These are phyloP conservation scores for Mucor racemosus DNA, from an alignment of 371 early-diverging fungal genomes.

Conservation along the genomic window DNA sequence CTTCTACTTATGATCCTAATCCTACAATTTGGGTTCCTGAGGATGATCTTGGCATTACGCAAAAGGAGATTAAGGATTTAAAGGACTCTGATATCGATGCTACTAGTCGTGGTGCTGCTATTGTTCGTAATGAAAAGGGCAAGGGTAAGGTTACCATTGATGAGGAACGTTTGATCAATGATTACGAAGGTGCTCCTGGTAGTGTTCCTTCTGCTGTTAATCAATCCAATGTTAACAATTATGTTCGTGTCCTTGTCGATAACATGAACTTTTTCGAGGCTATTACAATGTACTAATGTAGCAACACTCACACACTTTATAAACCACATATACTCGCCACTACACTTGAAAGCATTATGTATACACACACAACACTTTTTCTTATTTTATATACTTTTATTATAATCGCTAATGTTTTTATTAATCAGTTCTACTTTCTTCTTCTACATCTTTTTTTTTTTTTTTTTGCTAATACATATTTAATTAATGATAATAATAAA, in stretches of 20 bases:
- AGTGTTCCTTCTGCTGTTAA: conserved; percentile 10
- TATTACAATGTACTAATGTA: conserved; percentile 14
- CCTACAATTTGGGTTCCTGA: conserved; percentile 43
- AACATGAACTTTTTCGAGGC: conserved; percentile 29
- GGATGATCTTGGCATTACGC: conserved; percentile 36
- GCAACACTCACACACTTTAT: not conserved
- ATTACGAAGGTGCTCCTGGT: conserved; percentile 29
- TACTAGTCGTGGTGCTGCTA: conserved; percentile 22
- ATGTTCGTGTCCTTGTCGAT: conserved; percentile 31
- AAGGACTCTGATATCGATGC: conserved; percentile 19
- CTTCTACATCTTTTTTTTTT: not conserved
- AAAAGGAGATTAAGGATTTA: conserved; percentile 26
- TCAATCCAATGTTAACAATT: conserved; percentile 24
- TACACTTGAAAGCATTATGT: not conserved
- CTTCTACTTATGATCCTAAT: conserved; percentile 19
- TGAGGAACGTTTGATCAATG: conserved; percentile 24
- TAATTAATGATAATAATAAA: no score
- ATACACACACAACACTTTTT: not conserved
- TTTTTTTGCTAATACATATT: no score
- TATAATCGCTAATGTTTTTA: not conserved
- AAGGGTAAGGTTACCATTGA: conserved; percentile 34
- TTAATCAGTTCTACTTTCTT: not conserved
- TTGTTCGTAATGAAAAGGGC: conserved; percentile 30
- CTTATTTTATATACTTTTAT: not conserved
- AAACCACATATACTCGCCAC: not conserved